Percentiles rank a stretch among this genome's conserved stretches.
Conservation (phyloP, 164 flowering plant genomes). For the Platanus orientalis region DNA sequence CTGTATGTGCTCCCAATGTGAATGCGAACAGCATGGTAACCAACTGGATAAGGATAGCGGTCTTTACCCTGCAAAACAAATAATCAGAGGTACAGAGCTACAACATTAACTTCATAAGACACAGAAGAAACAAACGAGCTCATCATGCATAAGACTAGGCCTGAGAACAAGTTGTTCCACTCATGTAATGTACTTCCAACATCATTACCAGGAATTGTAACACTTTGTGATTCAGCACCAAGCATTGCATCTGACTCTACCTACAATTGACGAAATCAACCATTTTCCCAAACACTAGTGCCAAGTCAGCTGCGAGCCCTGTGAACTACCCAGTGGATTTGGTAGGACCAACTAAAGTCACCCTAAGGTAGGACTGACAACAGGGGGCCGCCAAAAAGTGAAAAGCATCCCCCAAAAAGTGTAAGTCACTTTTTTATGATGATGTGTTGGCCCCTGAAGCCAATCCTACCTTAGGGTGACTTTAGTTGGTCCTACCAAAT, state of each 20-base stretch:
- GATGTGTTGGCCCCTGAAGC: too few species aligned
- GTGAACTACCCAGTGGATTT: too few species aligned
- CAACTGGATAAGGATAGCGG: constrained; percentile 91
- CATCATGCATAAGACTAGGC: not conserved
- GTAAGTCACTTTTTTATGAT: too few species aligned
- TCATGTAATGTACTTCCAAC: not conserved
- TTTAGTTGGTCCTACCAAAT: too few species aligned
- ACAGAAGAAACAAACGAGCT: not conserved
- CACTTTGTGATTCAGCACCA: not conserved
- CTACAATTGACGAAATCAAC: not conserved
- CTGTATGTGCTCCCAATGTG: constrained; percentile 49
- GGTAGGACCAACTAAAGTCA: too few species aligned
- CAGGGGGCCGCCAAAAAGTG: too few species aligned
- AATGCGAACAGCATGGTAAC: constrained; percentile 71
- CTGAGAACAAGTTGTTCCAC: not conserved
- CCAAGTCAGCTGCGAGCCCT: too few species aligned
- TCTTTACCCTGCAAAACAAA: constrained; percentile 73
- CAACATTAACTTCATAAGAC: not conserved
- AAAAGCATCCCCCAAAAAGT: too few species aligned
- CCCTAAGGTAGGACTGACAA: too few species aligned
- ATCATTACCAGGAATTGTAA: not conserved
- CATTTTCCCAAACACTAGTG: too few species aligned
- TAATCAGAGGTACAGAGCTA: not conserved
- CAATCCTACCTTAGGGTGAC: too few species aligned
- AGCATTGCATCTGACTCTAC: not conserved